Evolutionary conservation across 768 basidiomycete genomes (phyloP), one percentile per base, ranked within the genome.

Genomic region (Asterophora parasitica): DNA sequence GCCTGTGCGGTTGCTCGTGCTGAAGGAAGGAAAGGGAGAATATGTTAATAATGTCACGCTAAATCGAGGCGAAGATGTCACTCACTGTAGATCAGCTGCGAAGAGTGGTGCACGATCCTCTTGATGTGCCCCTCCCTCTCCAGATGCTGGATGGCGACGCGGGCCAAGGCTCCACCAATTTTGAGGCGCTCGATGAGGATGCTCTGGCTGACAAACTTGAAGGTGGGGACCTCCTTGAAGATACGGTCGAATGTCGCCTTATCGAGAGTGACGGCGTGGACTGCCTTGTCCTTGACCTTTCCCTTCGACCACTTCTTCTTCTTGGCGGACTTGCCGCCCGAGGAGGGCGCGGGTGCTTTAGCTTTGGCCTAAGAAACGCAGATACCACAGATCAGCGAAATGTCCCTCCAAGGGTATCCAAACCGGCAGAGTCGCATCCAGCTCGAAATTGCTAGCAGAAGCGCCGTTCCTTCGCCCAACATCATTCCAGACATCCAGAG

Each of bases 241-340:
- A 96, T 92, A 63, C 90, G 88, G 75, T 93, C 91, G 72, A 71
- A 95, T 59, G 86, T 88, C 46, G 83, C 58, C 78, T 97, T 95
- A 79, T 98, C 95, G 63, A 95, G 84, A 58, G 84, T 76, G 70
- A 97, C 93, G 61, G 91, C 81, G 81, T 98, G 94, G 65, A 90
- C 85, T 63, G 95, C 92, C 85, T 98, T 99, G 77, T 99, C 96
- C 87, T 99, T 99, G 71, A 99, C 96, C 77, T 98, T 98, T 68
- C 96, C 96, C 82, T 98, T 98, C 61, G 92, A 96, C 94, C 94
- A 97, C 82, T 98, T 98, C 91, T 98, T 98, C 83, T 98, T 98
- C 82, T 97, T 97, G 54, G 89, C 91, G 64, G 87, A 73, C 70
- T 92, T 92, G 66, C 88, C 86, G 57, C 87, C 85, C 56, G 80